phyloP scores from a whole-genome alignment of 768 basidiomycete genomes.

The Suillus spraguei region DNA sequence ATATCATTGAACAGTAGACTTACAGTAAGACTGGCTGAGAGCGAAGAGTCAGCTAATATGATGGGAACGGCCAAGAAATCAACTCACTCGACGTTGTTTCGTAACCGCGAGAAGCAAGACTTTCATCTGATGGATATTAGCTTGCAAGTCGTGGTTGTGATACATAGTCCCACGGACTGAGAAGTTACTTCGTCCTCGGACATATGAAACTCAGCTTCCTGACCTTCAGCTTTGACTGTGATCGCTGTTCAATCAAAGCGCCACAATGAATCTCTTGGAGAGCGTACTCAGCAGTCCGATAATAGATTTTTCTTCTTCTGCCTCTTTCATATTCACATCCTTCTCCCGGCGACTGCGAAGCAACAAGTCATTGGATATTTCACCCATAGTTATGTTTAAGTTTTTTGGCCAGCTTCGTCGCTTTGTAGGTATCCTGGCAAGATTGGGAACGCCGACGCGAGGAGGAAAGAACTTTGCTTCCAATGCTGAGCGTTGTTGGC shows the following conservation, averaged over 20 bases:
- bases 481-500: too few species aligned
- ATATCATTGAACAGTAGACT: neutral
- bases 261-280: neutral
- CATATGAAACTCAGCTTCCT: slow-evolving; percentile 26
- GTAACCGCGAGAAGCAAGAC: slow-evolving; percentile 39
- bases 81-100: slow-evolving; percentile 46
- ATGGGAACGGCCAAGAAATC: neutral
- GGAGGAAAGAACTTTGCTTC: slow-evolving; percentile 28
- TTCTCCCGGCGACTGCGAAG: slow-evolving; percentile 35
- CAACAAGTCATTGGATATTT: slow-evolving; percentile 42
- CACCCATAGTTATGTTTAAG: slow-evolving; percentile 37
- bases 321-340: slow-evolving; percentile 22
- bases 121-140: slow-evolving; percentile 7
- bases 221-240: slow-evolving; percentile 38
- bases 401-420: slow-evolving; percentile 32
- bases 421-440: slow-evolving; percentile 37
- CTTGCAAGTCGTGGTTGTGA: too few species aligned
- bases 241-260: neutral
- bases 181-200: slow-evolving; percentile 23
- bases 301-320: slow-evolving; percentile 37
- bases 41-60: neutral
- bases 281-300: slow-evolving; percentile 40
- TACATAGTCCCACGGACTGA: too few species aligned
- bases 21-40: slow-evolving; percentile 12
- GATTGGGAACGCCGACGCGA: slow-evolving; percentile 28